Evolutionary conservation across 2,329 filamentous ascomycete genomes (phyloP), one percentile per base, ranked within the genome.

Genomic region (Neonectria coccinea): DNA sequence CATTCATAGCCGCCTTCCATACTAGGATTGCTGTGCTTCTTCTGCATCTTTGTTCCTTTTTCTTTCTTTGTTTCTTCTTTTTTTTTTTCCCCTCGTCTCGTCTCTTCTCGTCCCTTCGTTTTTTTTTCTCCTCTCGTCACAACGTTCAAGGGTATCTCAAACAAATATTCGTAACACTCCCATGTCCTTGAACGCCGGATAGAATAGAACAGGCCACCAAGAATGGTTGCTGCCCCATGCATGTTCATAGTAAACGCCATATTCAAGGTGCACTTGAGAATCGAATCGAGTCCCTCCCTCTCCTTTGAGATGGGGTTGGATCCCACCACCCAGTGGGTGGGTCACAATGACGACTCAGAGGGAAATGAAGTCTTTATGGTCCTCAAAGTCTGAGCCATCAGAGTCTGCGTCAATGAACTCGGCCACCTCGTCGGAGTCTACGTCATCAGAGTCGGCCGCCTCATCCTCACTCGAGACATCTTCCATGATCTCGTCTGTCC

Each of bases 401-500:
- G 79, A 82, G 62, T 86, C 85, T 64, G 86, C 84, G 60, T 84
- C 81, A 67, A 90, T 84, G 73, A 89, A 89, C 77, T 91, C 89
- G 74, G 90, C 89, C 64, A 90, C 84, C 67, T 88, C 88, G 75
- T 94, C 92, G 59, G 92, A 94, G 79, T 94, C 91, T 73, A 92
- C 86, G 76, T 95, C 92, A 77, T 94, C 90, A 76, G 89, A 92
- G 76, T 91, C 88, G 70, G 89, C 88, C 68, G 82, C 82, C 66
- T 90, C 91, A 68, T 93, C 92, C 74, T 94, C 91, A 82, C 92
- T 95, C 62, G 92, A 94, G 53, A 92, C 72, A 75, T 96, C 92
- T 74, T 85, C 89, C 76, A 85, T 84, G 67, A 87, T 84, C 48
- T 86, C 84, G 63, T 87, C 83, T 56, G 80, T 79, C 81, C 72